Base-by-base conservation (phyloP, 176 grass and related monocot species). In the Luzula sylvatica region DNA sequence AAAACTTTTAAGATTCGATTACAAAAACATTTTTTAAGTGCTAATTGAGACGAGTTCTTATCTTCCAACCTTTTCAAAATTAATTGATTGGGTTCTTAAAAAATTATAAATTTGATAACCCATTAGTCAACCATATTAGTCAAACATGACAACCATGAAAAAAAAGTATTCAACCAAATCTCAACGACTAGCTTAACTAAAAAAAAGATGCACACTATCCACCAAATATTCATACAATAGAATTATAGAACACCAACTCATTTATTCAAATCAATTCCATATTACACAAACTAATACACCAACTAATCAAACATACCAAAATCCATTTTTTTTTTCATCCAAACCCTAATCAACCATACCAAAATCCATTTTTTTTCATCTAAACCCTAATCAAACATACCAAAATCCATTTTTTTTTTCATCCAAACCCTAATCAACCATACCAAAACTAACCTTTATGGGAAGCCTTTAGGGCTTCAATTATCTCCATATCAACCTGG, bases 391-490 rank as follows among this genome's bases (percentile, higher is more conserved):
- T 52, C 23, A 46, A 35, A 35, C 30, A 35, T 35, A 35, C 30
- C 30, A 35, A 35, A 35, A 35, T 9, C 30, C 0, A 35, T 9
- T 35, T 35, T 2, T 7, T 35, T 9, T 35, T 35, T 9, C 30
- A 4, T 35, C 9, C 12, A 59, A 59, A 9, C 3, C 38, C 11
- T 39, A 59, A 23, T 43, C n/a, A n/a, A n/a, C n/a, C n/a, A n/a
- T n/a, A n/a, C n/a, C n/a, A n/a, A n/a, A n/a, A n/a, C n/a, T 59
- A 26, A 11, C 6, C 58, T 62, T 67, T 66, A 53, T 52, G 14
- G 21, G 56, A 30, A n/a, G 53, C 38, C 46, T 73, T 67, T 27
- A 79, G 68, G 27, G 38, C 45, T 27, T 55, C 53, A 20, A 79
- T 24, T 1, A 50, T 61, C 26, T 38, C 47, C 26, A 67, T 61